phyloP scores from a whole-genome alignment of 2,329 filamentous ascomycete genomes.

The Verticillium nonalfalfae region DNA sequence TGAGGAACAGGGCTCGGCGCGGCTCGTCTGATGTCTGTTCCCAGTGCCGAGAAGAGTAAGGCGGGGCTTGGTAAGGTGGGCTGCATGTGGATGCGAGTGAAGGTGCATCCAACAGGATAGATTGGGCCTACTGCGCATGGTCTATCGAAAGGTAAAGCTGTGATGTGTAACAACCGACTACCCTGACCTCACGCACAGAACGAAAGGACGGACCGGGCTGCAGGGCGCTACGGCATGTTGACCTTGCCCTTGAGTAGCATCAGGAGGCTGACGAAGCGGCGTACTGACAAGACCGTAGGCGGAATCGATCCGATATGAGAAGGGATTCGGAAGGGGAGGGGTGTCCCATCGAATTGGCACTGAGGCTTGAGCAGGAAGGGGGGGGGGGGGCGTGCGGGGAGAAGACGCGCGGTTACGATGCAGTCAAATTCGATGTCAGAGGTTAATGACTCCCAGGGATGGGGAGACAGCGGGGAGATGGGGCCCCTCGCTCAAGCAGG shows the following conservation, averaged over 20 bases:
- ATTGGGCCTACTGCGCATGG: background rate
- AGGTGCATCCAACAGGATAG: background rate
- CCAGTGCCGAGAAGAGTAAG: background rate
- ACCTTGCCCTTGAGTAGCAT: background rate
- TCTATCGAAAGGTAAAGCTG: background rate
- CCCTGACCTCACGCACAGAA: background rate
- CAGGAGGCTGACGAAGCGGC: background rate
- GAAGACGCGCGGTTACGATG: conserved; percentile 2
- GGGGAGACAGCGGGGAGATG: conserved; percentile 1
- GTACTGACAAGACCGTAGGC: background rate
- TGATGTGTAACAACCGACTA: background rate
- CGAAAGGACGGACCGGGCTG: background rate
- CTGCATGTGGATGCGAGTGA: background rate
- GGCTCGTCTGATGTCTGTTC: background rate
- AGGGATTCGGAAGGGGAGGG: background rate
- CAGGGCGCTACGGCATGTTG: background rate
- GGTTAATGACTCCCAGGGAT: background rate
- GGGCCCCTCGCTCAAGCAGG: conserved; percentile 1
- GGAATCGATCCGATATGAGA: background rate
- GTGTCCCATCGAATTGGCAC: too few relatives aligned
- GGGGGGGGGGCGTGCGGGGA: background rate
- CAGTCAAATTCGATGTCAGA: conserved; percentile 1
- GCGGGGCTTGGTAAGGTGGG: background rate
- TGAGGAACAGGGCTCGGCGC: background rate
- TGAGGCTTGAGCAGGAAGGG: background rate